Evolutionary conservation across 768 basidiomycete species (phyloP), one percentile per base, ranked within the genome.

Genomic region (Rossbeevera mucosa): DNA sequence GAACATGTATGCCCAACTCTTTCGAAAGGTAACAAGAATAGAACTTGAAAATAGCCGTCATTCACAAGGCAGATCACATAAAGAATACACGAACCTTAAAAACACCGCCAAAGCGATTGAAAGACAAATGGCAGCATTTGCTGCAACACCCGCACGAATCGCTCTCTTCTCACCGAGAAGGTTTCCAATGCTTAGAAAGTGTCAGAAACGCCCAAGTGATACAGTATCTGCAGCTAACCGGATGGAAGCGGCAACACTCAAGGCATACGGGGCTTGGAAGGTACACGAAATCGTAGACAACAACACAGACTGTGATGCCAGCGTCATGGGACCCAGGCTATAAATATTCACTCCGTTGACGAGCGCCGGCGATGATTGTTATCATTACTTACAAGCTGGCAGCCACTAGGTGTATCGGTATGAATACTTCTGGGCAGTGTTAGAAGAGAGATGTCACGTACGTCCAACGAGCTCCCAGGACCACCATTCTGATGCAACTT

Each of bases 401-500:
- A 22, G 79, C 77, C 22, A 80, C 78, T 81, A 44, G 11, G 25
- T 21, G 5, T 6, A n/a, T 42, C 51, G 31, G 41, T 25, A 28
- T 53, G 33, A 65, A 54, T 31, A 11, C 33, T 12, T 24, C 24
- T 36, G 7, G 25, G 40, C 2, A 22, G 8, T 2, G 4, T 12
- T 5, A 38, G 36, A 48, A 51, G 2, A 44, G 6, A 47, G 16
- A 43, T 43, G 14, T 3, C 25, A 64, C 66, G 11, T 29, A 68
- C 66, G 71, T 26, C 83, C 86, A 40, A 91, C 74, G 2, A 92
- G 77, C 67, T 95, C 93, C 95, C 94, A 95, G 28, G 88, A 87
- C 94, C 94, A 97, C 94, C 94, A 97, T 69, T 95, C 94, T 1
- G 83, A 83, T 2, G 87, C 91, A 2, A 84, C 85, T 67, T 92